Evolutionary conservation across 352 stramenopile genomes (phyloP).

Genomic region (Pythium aquatile): DNA sequence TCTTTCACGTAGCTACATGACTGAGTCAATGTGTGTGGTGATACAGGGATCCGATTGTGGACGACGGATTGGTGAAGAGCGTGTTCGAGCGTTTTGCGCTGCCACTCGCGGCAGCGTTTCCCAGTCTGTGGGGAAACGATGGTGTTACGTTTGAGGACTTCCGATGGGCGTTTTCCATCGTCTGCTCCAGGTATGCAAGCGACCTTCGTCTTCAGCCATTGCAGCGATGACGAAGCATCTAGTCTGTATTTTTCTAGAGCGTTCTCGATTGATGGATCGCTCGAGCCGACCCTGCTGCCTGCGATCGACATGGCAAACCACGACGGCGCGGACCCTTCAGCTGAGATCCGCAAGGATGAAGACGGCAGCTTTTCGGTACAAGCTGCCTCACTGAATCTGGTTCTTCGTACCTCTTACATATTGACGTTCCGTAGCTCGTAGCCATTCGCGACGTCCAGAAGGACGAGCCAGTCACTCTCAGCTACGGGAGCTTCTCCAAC

Average conservation of each 20-base stretch:
- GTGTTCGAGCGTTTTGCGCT: constrained; percentile 40
- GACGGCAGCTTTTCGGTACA: constrained; percentile 47
- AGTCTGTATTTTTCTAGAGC: constrained; percentile 29
- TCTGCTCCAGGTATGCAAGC: constrained; percentile 52
- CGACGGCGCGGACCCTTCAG: constrained; percentile 34
- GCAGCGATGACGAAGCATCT: not conserved
- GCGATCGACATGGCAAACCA: constrained; percentile 85
- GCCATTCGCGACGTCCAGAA: constrained; percentile 44
- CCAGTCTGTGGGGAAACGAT: constrained; percentile 37
- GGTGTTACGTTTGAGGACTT: constrained; percentile 44
- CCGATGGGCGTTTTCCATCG: constrained; percentile 62
- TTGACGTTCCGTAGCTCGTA: constrained; percentile 34
- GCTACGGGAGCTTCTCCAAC: constrained; percentile 70
- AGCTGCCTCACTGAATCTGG: not conserved
- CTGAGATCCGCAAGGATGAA: constrained; percentile 48
- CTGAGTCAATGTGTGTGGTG: constrained; percentile 1
- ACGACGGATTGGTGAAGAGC: constrained; percentile 53
- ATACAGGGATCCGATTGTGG: constrained; percentile 43
- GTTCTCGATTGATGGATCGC: constrained; percentile 17
- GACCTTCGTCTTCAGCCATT: not conserved
- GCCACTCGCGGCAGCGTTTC: constrained; percentile 38
- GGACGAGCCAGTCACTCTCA: constrained; percentile 57
- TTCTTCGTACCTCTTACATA: not conserved
- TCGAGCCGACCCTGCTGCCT: constrained; percentile 60
- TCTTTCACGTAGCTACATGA: not conserved